Conservation (phyloP, 257 asterid species). For the Capsicum rhomboideum region DNA sequence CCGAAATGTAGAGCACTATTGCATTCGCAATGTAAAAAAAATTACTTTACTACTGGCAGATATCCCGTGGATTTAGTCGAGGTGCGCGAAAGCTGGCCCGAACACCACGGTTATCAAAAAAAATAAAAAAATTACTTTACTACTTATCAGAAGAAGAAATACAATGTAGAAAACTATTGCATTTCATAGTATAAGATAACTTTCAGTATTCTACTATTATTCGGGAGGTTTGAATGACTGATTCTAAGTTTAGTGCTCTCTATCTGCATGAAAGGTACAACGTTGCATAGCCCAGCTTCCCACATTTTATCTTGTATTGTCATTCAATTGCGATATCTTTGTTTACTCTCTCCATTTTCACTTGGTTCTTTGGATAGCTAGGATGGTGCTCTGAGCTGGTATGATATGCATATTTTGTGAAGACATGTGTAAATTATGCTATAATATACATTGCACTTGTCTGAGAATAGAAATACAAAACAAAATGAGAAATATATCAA, state of each 20-base stretch:
- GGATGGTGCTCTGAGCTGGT: background rate
- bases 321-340: background rate
- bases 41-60: no score
- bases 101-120: no score
- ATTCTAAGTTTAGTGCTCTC: background rate
- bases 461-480: background rate
- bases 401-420: background rate
- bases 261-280: background rate
- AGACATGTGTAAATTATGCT: background rate
- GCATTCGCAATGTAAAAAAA: background rate
- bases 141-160: background rate
- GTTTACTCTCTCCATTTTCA: background rate
- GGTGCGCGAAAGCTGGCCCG: no score
- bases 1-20: background rate
- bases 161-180: background rate
- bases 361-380: background rate
- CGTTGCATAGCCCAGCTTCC: background rate
- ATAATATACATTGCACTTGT: background rate
- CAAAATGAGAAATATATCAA: background rate
- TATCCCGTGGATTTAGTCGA: no score
- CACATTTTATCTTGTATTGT: background rate
- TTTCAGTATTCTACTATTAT: background rate
- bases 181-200: background rate
- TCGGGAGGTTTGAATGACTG: background rate
- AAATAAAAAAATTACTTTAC: no score